Evolutionary conservation across 1,284 basidiomycete genomes (phyloP).

Genomic region (Cystobasidiaceae sp.): DNA sequence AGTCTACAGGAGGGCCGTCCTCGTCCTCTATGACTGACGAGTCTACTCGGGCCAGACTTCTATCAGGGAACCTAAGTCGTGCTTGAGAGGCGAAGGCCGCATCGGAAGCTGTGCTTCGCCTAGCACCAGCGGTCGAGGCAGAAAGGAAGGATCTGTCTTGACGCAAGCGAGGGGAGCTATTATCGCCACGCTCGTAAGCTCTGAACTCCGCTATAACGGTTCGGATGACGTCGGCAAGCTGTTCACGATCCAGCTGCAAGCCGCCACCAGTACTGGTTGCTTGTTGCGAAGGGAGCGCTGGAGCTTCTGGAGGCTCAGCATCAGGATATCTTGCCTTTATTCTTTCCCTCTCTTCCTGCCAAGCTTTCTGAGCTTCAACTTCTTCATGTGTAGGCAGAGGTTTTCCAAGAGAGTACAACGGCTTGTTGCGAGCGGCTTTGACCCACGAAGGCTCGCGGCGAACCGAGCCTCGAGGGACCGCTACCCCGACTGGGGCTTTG

Average conservation of each 20-base stretch:
- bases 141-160: too few relatives aligned
- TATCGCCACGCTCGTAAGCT: conserved; percentile 3
- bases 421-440: not conserved
- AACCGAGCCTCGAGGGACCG: conserved; percentile 4
- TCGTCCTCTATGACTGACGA: conserved; percentile 21
- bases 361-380: conserved; percentile 20
- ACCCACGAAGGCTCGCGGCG: conserved; percentile 5
- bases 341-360: conserved; percentile 19
- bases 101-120: not conserved
- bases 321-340: conserved; percentile 16
- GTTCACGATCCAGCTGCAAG: conserved; percentile 1
- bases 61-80: not conserved
- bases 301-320: conserved; percentile 17
- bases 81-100: not conserved
- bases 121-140: not conserved
- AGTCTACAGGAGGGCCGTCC: conserved; percentile 11
- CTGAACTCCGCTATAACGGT: conserved; percentile 10
- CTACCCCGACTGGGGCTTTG: conserved; percentile 1
- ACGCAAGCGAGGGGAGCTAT: not conserved
- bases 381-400: conserved; percentile 26
- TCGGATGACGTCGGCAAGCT: conserved; percentile 9
- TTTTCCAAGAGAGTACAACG: conserved; percentile 18
- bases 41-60: conserved; percentile 2
- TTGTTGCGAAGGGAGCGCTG: conserved; percentile 15
- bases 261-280: not conserved